Conservation (phyloP, 768 basidiomycete genomes). For the Xerocomus brunneocitrinus region DNA sequence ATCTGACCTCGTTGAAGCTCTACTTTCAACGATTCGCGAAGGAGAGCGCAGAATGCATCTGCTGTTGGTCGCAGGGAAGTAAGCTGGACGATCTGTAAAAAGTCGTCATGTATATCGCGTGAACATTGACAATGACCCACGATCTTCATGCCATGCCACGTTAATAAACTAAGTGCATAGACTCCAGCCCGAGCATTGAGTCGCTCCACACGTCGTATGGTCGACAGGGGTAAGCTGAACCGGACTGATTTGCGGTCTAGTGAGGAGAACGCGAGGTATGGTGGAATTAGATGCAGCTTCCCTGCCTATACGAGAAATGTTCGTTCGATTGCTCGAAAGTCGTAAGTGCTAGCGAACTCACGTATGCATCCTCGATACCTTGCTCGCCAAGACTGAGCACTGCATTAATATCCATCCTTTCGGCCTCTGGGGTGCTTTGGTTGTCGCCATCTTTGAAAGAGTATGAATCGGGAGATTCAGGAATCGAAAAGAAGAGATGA, state of each 20-base stretch:
- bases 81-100: constrained; percentile 77
- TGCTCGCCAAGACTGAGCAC: constrained; percentile 75
- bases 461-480: constrained; percentile 34
- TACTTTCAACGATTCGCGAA: constrained; percentile 84
- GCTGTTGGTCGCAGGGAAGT: constrained; percentile 92
- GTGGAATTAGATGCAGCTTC: constrained; percentile 81
- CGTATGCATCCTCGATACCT: constrained; percentile 89
- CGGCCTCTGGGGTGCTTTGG: constrained; percentile 37
- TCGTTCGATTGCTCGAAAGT: neutral
- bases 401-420: constrained; percentile 85
- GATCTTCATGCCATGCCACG: constrained; percentile 93
- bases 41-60: constrained; percentile 84
- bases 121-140: constrained; percentile 37
- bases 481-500: constrained; percentile 83
- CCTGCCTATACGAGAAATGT: constrained; percentile 58
- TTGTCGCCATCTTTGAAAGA: constrained; percentile 20
- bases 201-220: constrained; percentile 89
- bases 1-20: constrained; percentile 89
- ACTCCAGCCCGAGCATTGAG: constrained; percentile 91
- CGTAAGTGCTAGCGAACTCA: constrained; percentile 40
- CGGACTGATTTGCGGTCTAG: constrained; percentile 89
- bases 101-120: constrained; percentile 5
- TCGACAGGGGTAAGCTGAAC: constrained; percentile 88
- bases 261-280: constrained; percentile 86
- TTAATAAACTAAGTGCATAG: constrained; percentile 90